These are phyloP conservation scores for Boletus rufocinnamomeus DNA, from an alignment of 768 basidiomycete species.

Conservation along the genomic window DNA sequence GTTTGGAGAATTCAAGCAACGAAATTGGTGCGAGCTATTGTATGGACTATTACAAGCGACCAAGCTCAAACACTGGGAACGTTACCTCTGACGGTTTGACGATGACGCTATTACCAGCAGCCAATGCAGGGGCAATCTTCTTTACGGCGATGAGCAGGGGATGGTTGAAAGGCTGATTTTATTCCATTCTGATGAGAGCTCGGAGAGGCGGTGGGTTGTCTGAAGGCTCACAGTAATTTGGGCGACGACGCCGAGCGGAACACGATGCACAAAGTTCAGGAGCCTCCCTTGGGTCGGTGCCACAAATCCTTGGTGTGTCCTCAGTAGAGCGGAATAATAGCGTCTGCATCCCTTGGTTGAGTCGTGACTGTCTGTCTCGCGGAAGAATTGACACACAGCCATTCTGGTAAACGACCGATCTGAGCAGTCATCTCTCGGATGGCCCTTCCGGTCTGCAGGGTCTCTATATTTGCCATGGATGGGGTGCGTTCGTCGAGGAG, in stretches of 20 bases:
- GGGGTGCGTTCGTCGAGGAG: constrained; percentile 57
- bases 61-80: not conserved
- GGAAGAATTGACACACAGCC: constrained; percentile 59
- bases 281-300: constrained; percentile 80
- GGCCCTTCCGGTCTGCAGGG: constrained; percentile 76
- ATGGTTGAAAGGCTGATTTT: constrained; percentile 78
- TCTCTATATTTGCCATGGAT: constrained; percentile 65
- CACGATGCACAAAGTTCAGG: constrained; percentile 75
- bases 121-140: constrained; percentile 84
- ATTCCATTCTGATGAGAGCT: not conserved
- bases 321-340: constrained; percentile 73
- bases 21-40: constrained; percentile 73
- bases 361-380: not conserved
- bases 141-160: constrained; percentile 87
- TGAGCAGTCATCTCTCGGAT: constrained; percentile 85
- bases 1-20: constrained; percentile 71
- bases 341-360: constrained; percentile 45
- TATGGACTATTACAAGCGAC: not conserved
- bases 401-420: constrained; percentile 76
- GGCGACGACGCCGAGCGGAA: constrained; percentile 86
- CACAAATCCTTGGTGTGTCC: constrained; percentile 68
- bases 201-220: not conserved
- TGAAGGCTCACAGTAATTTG: constrained; percentile 69
- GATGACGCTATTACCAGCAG: constrained; percentile 81
- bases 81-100: constrained; percentile 79